These are phyloP conservation scores for Amanita muscaria DNA, from an alignment of 768 basidiomycete genomes.

Conservation along the genomic window DNA sequence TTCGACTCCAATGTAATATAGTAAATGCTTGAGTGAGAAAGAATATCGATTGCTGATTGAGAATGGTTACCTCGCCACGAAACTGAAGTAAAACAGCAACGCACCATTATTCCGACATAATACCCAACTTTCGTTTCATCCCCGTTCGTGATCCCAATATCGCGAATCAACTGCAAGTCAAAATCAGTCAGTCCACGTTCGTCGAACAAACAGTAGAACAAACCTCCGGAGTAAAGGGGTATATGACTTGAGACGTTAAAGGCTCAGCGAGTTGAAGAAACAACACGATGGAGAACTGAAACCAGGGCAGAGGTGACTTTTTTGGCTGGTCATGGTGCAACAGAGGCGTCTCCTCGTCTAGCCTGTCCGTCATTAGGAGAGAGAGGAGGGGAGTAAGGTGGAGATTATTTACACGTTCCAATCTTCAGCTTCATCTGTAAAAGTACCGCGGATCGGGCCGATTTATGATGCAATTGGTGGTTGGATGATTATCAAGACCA, in stretches of 20 bases:
- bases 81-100: constrained; percentile 22
- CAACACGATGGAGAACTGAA: constrained; percentile 60
- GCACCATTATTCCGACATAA: constrained; percentile 70
- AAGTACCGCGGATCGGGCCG: too few relatives aligned
- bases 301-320: constrained; percentile 55
- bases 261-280: constrained; percentile 74
- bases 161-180: constrained; percentile 46
- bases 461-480: too few relatives aligned
- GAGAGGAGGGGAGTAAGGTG: not conserved
- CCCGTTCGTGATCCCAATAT: constrained; percentile 60
- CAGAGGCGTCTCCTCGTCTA: constrained; percentile 60
- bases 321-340: constrained; percentile 31
- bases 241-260: constrained; percentile 66
- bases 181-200: not conserved
- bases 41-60: constrained; percentile 65
- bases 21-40: constrained; percentile 67
- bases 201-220: constrained; percentile 23
- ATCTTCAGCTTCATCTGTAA: too few relatives aligned
- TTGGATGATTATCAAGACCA: too few relatives aligned
- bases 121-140: constrained; percentile 66
- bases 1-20: constrained; percentile 66
- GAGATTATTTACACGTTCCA: not conserved
- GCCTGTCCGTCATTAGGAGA: constrained; percentile 17
- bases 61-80: not conserved
- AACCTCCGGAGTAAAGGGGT: constrained; percentile 69